A percentile compares a stretch with the other conserved stretches of the same genome.
Conservation (phyloP, 225 moss, liverwort and hornwort genomes). For the Pseudisothecium myosuroides region DNA sequence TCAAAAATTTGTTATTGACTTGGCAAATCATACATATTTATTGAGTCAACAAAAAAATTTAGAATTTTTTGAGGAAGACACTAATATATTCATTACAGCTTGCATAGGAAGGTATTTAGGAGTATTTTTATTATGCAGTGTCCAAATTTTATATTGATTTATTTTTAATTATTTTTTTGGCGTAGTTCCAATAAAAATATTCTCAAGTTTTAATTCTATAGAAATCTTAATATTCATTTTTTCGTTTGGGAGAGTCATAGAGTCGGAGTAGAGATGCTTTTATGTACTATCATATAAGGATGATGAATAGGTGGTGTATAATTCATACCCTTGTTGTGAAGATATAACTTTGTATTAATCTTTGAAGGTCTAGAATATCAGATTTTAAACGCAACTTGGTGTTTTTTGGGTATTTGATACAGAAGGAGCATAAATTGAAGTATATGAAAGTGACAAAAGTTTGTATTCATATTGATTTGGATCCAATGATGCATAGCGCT, state of each 20-base stretch:
- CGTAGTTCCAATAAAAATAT: not conserved
- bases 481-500: fast-evolving
- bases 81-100: not conserved
- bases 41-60: not conserved
- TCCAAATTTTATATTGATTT: not conserved
- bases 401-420: not conserved
- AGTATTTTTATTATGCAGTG: not conserved
- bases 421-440: not conserved
- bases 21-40: not conserved
- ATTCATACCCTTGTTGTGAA: not conserved
- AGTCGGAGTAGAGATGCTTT: not conserved
- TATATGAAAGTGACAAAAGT: not conserved
- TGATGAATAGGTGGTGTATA: not conserved
- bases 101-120: not conserved
- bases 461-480: not conserved
- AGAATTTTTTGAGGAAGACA: not conserved
- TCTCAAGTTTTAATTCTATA: not conserved
- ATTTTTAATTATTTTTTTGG: too few relatives aligned
- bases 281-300: not conserved
- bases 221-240: not conserved
- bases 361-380: fast-evolving
- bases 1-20: not conserved
- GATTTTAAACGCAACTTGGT: not conserved
- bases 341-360: not conserved
- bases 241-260: fast-evolving